Base-by-base conservation (phyloP, 2,329 filamentous ascomycete species). In the Scedosporium apiospermum region DNA sequence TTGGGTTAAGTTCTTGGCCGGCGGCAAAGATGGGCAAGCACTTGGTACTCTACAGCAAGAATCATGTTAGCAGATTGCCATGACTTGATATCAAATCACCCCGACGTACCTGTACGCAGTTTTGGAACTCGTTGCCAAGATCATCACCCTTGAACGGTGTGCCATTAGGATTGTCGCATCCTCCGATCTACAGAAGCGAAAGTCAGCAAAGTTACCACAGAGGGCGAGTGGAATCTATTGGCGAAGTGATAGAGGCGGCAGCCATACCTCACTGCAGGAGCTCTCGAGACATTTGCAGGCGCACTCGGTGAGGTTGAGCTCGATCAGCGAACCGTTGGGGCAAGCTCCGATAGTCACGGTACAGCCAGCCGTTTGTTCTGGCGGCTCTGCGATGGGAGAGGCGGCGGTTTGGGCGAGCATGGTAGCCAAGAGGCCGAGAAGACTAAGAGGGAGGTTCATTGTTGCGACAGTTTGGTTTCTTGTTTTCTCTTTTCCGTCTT, bases 71-170 rank as follows among this genome's bases (percentile, higher is more conserved):
- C 27, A 5, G 38, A 16, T 16, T 23, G 6, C n/a, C 26, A 58
- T n/a, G 18, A 18, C 26, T 30, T 4, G 30, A 58, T 27, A 30
- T 23, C 21, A 58, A 27, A 34, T 34, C 21, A 41, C 26, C 7
- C 4, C 12, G 10, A 57, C 46, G 30, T 41, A 61, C 60, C 60
- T 30, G 9, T 61, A 61, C 30, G 27, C 60, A 61, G n/a, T 41
- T 18, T 18, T 61, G 18, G 46, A 61, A 61, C 3, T 16, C 46
- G 18, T n/a, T n/a, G 30, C 60, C 46, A 9, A 61, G 60, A 2
- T 38, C 16, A 16, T 61, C 46, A 4, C 30, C 46, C 49, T 61
- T 61, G 46, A 61, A 61, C 49, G 60, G 60, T n/a, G 60, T 61
- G 26, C 60, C 60, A 1, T 55, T 30, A 6, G 27, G 42, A n/a